These are phyloP conservation scores for Boletus sp. DNA, from an alignment of 768 basidiomycete genomes.

Conservation along the genomic window DNA sequence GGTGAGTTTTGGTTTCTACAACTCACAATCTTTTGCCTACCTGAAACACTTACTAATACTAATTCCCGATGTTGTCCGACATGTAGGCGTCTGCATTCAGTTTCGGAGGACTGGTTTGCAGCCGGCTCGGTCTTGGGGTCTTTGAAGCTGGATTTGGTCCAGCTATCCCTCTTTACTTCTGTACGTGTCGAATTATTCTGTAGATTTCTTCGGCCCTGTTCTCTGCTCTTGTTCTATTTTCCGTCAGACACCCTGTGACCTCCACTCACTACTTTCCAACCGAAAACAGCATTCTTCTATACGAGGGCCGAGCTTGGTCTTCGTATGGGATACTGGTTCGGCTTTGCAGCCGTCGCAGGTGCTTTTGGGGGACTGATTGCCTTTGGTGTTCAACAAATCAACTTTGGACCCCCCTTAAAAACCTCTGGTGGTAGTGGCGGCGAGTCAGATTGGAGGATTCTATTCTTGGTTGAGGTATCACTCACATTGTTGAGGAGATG, in stretches of 20 bases:
- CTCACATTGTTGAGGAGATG: not conserved
- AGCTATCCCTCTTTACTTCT: constrained; percentile 75
- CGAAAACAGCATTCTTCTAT: constrained; percentile 66
- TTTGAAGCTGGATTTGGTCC: constrained; percentile 82
- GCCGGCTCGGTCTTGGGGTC: constrained; percentile 64
- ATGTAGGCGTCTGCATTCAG: constrained; percentile 60
- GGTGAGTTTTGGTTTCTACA: constrained; percentile 36
- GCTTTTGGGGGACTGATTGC: constrained; percentile 86
- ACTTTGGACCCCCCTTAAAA: constrained; percentile 32
- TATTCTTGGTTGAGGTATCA: constrained; percentile 72
- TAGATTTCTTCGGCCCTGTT: not conserved
- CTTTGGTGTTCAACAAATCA: constrained; percentile 73
- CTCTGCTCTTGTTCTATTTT: not conserved
- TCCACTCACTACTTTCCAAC: not conserved
- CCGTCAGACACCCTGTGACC: not conserved
- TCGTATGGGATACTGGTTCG: constrained; percentile 81
- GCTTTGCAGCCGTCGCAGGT: constrained; percentile 80
- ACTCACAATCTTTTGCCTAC: not conserved
- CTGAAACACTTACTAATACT: not conserved
- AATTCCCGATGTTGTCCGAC: not conserved
- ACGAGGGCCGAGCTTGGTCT: constrained; percentile 72
- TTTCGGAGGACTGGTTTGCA: constrained; percentile 55
- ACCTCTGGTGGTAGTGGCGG: constrained; percentile 27
- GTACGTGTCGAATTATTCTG: constrained; percentile 38
- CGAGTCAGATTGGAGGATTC: constrained; percentile 34